These are phyloP conservation scores for Pleurotus citrinopileatus DNA, from an alignment of 768 basidiomycete species.

Conservation along the genomic window DNA sequence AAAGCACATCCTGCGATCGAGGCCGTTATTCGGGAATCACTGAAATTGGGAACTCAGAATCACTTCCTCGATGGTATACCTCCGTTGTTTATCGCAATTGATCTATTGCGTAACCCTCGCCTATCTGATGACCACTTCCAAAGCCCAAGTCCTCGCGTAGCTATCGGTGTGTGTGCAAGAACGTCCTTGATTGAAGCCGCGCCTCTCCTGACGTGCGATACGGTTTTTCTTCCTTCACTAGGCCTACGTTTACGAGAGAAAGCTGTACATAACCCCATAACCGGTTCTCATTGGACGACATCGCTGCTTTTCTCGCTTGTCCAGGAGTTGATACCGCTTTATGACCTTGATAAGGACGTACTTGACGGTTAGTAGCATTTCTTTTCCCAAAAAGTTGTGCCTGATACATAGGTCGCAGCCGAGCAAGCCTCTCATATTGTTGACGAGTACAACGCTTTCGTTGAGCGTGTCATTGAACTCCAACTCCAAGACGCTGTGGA, in stretches of 20 bases:
- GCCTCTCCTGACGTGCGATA: background rate
- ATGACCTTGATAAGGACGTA: conserved; percentile 34
- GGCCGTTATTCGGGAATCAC: conserved; percentile 73
- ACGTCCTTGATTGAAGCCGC: background rate
- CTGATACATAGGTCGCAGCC: conserved; percentile 26
- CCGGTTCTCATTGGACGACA: conserved; percentile 66
- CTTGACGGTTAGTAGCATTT: conserved; percentile 40
- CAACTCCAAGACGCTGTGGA: conserved; percentile 61
- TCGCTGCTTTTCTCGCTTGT: conserved; percentile 75
- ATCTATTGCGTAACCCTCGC: conserved; percentile 35
- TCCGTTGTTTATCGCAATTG: conserved; percentile 54
- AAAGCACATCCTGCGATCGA: conserved; percentile 58
- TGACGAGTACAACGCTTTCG: conserved; percentile 63
- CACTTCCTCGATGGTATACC: conserved; percentile 79
- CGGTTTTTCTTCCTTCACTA: conserved; percentile 18
- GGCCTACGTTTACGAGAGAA: conserved; percentile 71
- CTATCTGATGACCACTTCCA: conserved; percentile 31
- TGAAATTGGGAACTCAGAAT: conserved; percentile 80
- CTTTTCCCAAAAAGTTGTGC: background rate
- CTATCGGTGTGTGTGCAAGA: conserved; percentile 45
- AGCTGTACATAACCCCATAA: conserved; percentile 57
- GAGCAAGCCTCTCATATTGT: conserved; percentile 47
- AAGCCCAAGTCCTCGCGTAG: conserved; percentile 46
- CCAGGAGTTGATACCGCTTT: conserved; percentile 61
- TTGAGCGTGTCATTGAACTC: conserved; percentile 56